Base-by-base conservation (phyloP, 75 land plant genomes). In the Pinus albicaulis region DNA sequence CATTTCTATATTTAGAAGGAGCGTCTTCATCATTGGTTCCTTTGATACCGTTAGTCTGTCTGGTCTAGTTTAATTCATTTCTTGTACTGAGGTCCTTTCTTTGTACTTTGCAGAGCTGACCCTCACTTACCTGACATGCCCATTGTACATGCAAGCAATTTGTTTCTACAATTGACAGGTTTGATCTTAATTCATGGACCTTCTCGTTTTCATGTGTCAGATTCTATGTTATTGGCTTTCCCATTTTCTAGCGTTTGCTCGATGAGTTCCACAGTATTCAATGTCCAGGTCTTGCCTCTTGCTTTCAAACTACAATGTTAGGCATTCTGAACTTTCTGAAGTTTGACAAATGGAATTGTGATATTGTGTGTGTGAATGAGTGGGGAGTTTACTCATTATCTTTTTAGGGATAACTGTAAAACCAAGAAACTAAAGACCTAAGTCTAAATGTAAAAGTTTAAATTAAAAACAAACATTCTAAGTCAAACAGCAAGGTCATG, bases 101-200 rank as follows among this genome's bases (percentile, higher is more conserved):
- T 44, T 66, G 55, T 25, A 48, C 61, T 56, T 77, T 80, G 77
- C 89, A 96, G 99, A 76, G 85, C 81, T 74, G 95, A 96, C 82
- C 92, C 95, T 24, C 79, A 87, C 61, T 86, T 90, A 80, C 93
- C 91, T 55, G 94, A 94, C 77, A 89, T 82, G 88, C 98, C 99
- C 15, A 92, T 96, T 55, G 99, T 94, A 14, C 89, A 96, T 81
- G 99, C 90, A 15, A 96, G 99, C 83, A 92, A 92, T 59, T 84
- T 81, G 55, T 96, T 96, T 81, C 76, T 90, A 34, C 83, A 79
- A 69, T 77, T 96, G 78, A 96, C 95, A 87, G 99, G 99, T 96
- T 48, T 68, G 74, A 14, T 52, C 22, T 72, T 55, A 52, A 55
- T 59, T 59, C 52, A 48, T 8, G 52, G 52, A 48, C 24, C 10